These are phyloP conservation scores for Diophrys sp. DNA, from an alignment of 73 alveolate species.

Conservation along the genomic window DNA sequence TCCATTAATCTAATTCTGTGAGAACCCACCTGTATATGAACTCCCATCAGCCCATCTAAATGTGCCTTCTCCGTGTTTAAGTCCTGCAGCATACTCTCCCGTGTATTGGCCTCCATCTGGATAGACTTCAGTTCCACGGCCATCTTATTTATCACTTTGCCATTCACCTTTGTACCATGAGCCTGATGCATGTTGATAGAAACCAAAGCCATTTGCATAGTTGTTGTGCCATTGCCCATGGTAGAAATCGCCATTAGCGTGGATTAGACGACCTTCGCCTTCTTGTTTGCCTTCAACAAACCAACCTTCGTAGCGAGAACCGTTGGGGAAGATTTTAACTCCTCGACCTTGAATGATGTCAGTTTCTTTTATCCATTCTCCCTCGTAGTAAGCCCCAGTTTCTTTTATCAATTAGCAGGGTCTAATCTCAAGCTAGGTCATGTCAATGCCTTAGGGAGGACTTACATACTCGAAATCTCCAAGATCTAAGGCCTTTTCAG, in stretches of 20 bases:
- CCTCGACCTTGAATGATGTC: background rate
- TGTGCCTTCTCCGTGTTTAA: conserved; percentile 71
- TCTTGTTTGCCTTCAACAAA: background rate
- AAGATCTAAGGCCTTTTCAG: background rate
- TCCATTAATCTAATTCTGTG: conserved; percentile 69
- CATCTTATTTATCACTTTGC: conserved; percentile 16
- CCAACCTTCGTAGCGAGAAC: background rate
- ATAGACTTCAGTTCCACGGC: conserved; percentile 20
- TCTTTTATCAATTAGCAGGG: background rate
- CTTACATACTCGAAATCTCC: background rate
- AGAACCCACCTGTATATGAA: conserved; percentile 69
- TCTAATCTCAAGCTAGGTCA: background rate
- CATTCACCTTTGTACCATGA: conserved; percentile 26
- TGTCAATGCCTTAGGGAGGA: background rate
- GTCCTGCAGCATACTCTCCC: conserved; percentile 63
- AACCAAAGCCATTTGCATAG: conserved; percentile 47
- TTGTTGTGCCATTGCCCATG: conserved; percentile 48
- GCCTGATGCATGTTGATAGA: conserved; percentile 19
- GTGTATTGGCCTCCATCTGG: conserved; percentile 57
- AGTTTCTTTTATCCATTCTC: background rate
- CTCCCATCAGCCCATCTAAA: conserved; percentile 77
- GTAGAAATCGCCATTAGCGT: conserved; percentile 26
- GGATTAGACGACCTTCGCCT: background rate
- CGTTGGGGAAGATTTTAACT: background rate
- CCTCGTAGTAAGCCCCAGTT: background rate